phyloP scores from a whole-genome alignment of 352 stramenopile species.

The Phytopythium helicoides region DNA sequence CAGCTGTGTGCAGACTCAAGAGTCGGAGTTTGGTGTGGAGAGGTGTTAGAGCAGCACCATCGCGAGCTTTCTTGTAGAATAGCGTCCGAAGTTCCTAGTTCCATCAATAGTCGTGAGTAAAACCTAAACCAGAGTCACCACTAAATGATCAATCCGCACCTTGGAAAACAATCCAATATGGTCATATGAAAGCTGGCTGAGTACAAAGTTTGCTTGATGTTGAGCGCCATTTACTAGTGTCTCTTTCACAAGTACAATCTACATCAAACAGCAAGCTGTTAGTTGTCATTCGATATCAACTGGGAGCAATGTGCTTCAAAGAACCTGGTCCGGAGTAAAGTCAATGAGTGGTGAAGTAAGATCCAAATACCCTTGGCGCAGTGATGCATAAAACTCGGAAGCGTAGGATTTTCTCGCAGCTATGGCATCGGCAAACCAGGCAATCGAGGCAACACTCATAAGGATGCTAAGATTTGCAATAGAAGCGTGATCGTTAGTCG shows the following conservation, averaged over 20 bases:
- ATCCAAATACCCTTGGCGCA: slow-evolving; percentile 81
- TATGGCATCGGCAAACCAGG: slow-evolving; percentile 69
- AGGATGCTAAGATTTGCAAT: slow-evolving; percentile 30
- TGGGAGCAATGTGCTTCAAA: background rate
- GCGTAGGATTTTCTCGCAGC: slow-evolving; percentile 81
- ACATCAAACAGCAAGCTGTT: background rate
- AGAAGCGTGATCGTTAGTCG: slow-evolving; percentile 4
- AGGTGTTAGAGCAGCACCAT: slow-evolving; percentile 40
- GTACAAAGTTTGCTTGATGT: slow-evolving; percentile 86
- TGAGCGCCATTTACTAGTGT: slow-evolving; percentile 69
- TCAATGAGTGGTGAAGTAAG: slow-evolving; percentile 75
- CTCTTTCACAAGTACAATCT: slow-evolving; percentile 81
- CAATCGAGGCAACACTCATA: slow-evolving; percentile 57
- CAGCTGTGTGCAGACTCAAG: slow-evolving; percentile 67
- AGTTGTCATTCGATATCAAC: background rate
- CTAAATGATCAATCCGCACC: slow-evolving; percentile 17
- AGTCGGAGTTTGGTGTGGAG: slow-evolving; percentile 76
- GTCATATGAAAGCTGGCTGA: slow-evolving; percentile 71
- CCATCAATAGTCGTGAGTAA: background rate
- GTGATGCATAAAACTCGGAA: slow-evolving; percentile 80
- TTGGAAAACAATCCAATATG: slow-evolving; percentile 76
- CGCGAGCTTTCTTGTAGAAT: slow-evolving; percentile 62
- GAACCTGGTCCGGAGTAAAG: slow-evolving; percentile 83
- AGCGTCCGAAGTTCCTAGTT: slow-evolving; percentile 65
- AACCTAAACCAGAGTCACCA: background rate